Evolutionary conservation across 305 asterid species (phyloP), one percentile per base, ranked within the genome.

Genomic region (Solanum hybrid): DNA sequence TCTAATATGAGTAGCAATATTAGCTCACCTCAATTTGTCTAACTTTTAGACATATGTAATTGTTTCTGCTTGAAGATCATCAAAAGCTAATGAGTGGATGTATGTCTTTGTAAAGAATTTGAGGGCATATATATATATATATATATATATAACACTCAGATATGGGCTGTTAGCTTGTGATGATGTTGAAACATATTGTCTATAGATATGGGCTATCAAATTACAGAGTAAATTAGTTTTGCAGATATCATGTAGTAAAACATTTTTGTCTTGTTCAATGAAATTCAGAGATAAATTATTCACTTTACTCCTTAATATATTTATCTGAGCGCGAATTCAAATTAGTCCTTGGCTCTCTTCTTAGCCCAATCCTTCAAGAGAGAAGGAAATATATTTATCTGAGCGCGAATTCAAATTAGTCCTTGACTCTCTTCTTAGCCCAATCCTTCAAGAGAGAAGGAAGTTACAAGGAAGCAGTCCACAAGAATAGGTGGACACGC

Each of bases 151-250:
- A 57, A 51, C 22, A 46, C 64, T 16, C 71, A 61, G 71, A 81
- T 80, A 80, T 80, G 37, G 71, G 71, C 24, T 82, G 74, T 83
- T 83, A 83, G 87, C 76, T 31, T 57, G 13, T 57, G 88, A 85
- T 85, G 88, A 85, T 85, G 22, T 57, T 51, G 76, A 85, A 57
- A 42, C 88, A 57, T 85, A 57, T 4, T 40, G 46, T 84, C 46
- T 51, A 84, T 57, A 85, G 88, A 85, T 85, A 85, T 85, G 88
- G 26, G 67, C 88, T 85, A 85, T 31, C 46, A 57, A 85, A 85
- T 85, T 57, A 51, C 4, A 85, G 46, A 57, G 75, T 85, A 85
- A 85, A 85, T 31, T 85, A 51, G 33, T 20, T 79, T 51, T 57
- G 46, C 76, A 57, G 76, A 57, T 57, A 31, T 84, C 31, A 84